phyloP scores from a whole-genome alignment of 345 rosid genomes.

The Passiflora organensis region DNA sequence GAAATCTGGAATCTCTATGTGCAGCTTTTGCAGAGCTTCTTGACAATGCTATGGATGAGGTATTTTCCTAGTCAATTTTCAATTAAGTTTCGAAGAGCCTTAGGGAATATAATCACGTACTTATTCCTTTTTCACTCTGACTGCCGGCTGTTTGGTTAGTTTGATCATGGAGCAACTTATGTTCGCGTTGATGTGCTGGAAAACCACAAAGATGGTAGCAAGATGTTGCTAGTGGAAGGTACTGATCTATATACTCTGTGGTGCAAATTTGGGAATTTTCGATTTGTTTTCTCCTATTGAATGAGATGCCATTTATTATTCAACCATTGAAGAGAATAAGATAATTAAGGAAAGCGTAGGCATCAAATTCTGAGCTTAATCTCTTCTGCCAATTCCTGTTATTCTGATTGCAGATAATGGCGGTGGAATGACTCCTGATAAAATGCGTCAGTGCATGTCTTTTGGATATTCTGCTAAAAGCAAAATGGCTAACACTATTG shows the following conservation, averaged over 20 bases:
- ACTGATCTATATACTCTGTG: not conserved
- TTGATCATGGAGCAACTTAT: conserved; percentile 48
- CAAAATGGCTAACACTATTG: conserved; percentile 59
- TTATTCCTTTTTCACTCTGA: not conserved
- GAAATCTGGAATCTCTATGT: not conserved
- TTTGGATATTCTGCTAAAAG: conserved; percentile 78
- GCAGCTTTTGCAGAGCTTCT: conserved; percentile 91
- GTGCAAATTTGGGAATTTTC: not conserved
- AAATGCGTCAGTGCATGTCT: conserved; percentile 76
- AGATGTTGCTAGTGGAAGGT: conserved; percentile 50
- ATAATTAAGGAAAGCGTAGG: too few relatives aligned
- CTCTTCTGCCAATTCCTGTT: too few relatives aligned
- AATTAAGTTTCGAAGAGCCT: too few relatives aligned
- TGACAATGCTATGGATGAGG: conserved; percentile 88
- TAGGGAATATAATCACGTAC: not conserved
- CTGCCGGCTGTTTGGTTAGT: conserved; percentile 20
- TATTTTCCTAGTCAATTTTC: conserved; percentile 10
- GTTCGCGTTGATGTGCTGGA: conserved; percentile 44
- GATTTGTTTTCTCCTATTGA: not conserved
- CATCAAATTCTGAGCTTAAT: too few relatives aligned
- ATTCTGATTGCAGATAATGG: conserved; percentile 53
- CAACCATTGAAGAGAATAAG: too few relatives aligned
- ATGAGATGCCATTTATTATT: too few relatives aligned
- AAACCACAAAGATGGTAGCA: conserved; percentile 31
- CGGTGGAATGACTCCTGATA: conserved; percentile 67